These are phyloP conservation scores for Fusarium sulawesiense DNA, from an alignment of 2,329 filamentous ascomycete genomes.

Conservation along the genomic window DNA sequence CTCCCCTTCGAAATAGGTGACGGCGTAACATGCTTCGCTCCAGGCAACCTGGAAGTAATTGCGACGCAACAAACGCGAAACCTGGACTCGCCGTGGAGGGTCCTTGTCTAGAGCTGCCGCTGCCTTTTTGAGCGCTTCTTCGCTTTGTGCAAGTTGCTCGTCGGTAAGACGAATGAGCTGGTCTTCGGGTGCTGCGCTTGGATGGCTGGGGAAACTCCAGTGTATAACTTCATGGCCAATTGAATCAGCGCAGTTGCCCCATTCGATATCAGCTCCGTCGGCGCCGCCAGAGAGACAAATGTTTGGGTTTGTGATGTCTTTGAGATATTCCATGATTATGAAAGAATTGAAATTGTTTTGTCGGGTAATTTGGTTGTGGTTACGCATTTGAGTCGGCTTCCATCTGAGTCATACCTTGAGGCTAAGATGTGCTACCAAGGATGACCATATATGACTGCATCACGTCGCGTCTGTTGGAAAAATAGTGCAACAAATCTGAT, in stretches of 20 bases:
- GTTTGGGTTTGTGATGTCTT: background rate
- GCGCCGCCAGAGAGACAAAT: conserved; percentile 3
- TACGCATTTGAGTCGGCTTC: background rate
- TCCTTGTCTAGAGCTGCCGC: background rate
- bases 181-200: background rate
- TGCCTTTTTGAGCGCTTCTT: background rate
- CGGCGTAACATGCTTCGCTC: conserved; percentile 4
- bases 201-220: conserved; percentile 1
- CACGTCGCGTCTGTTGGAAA: background rate
- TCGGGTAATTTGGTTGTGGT: background rate
- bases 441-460: too few relatives aligned
- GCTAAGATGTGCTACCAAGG: too few relatives aligned
- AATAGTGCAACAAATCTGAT: background rate
- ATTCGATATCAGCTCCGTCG: conserved; percentile 5
- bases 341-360: background rate
- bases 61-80: background rate
- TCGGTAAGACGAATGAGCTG: background rate
- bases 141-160: background rate
- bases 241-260: background rate
- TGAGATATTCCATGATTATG: background rate
- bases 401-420: background rate
- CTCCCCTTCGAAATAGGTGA: background rate
- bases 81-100: background rate
- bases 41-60: conserved; percentile 5
- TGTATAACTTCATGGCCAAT: conserved; percentile 5